These are phyloP conservation scores for Pseudogymnoascus sp. DNA, from an alignment of 2,329 filamentous ascomycete species.

Conservation along the genomic window DNA sequence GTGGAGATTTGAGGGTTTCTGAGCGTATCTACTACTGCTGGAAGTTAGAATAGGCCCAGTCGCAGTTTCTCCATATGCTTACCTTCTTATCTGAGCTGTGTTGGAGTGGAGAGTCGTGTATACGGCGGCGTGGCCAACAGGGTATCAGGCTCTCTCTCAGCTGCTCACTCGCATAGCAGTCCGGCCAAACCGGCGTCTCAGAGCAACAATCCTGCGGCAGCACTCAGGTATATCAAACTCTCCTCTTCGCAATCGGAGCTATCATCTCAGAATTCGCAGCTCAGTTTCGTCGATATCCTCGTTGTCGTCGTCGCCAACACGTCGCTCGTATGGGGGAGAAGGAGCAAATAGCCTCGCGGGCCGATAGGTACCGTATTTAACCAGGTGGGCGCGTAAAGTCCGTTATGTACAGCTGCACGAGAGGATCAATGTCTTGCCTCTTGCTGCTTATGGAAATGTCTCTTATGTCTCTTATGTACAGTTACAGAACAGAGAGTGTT, in stretches of 20 bases:
- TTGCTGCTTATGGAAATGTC: not conserved
- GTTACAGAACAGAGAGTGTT: not conserved
- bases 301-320: not conserved
- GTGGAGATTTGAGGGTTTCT: not conserved
- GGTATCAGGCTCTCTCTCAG: not conserved
- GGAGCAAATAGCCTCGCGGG: not conserved
- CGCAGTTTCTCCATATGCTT: not conserved
- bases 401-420: not conserved
- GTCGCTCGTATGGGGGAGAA: not conserved
- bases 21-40: not conserved
- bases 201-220: not conserved
- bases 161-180: not conserved
- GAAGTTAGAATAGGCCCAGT: not conserved
- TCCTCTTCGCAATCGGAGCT: not conserved
- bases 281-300: not conserved
- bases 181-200: not conserved
- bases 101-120: not conserved
- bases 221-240: not conserved
- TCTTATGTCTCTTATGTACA: not conserved
- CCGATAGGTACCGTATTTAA: slow-evolving; percentile 4
- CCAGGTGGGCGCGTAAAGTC: not conserved
- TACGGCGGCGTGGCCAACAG: not conserved
- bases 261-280: not conserved
- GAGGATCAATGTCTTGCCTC: not conserved
- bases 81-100: not conserved